Evolutionary conservation across 2,329 filamentous ascomycete species (phyloP).

Genomic region (Epichloe typhina): DNA sequence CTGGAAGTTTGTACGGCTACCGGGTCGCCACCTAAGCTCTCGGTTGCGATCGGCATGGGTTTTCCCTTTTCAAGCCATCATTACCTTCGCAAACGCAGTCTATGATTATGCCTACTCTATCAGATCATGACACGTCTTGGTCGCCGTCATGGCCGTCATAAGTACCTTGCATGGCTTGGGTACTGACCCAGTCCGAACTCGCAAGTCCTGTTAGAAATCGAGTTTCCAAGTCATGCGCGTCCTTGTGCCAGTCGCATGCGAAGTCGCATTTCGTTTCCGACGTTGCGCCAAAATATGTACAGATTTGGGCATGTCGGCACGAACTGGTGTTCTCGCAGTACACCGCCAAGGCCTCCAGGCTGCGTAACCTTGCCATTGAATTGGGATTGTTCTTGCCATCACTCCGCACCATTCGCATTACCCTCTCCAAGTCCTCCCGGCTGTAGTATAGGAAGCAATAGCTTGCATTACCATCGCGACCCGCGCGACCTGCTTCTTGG

Average conservation of each 20-base stretch:
- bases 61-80: background rate
- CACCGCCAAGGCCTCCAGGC: constrained; percentile 53
- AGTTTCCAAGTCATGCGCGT: constrained; percentile 41
- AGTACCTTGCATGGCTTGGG: constrained; percentile 44
- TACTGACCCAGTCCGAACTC: constrained; percentile 50
- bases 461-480: constrained; percentile 76
- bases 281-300: constrained; percentile 62
- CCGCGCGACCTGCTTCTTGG: constrained; percentile 86
- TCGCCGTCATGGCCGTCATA: constrained; percentile 43
- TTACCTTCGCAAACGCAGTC: background rate
- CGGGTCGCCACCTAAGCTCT: no score
- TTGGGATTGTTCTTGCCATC: constrained; percentile 26
- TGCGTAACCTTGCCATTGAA: constrained; percentile 43
- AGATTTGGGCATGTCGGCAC: constrained; percentile 67
- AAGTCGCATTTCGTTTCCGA: constrained; percentile 49
- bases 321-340: constrained; percentile 67
- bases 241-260: constrained; percentile 71
- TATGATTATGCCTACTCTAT: background rate
- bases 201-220: constrained; percentile 43
- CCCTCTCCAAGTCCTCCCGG: constrained; percentile 69
- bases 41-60: no score
- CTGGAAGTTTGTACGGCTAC: no score
- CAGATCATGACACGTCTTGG: constrained; percentile 28
- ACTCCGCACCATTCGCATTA: constrained; percentile 42
- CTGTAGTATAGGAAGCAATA: constrained; percentile 87